Evolutionary conservation across 257 asterid species (phyloP).

Genomic region (Solanum clarkiae): DNA sequence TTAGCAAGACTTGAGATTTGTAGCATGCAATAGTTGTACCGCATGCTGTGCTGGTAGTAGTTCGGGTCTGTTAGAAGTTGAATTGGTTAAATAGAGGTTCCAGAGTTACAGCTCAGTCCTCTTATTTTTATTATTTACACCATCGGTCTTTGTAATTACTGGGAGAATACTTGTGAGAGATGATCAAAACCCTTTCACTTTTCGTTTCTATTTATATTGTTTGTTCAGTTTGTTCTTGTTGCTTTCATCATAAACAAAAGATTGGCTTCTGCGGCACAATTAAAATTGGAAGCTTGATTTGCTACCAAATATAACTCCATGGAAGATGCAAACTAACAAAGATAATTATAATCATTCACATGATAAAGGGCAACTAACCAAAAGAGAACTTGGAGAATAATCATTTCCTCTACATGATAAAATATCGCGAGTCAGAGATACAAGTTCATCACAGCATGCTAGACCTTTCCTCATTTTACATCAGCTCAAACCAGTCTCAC

Average conservation of each 20-base stretch:
- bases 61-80: not conserved
- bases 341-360: not conserved
- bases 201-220: not conserved
- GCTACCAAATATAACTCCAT: not conserved
- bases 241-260: not conserved
- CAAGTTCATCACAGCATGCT: not conserved
- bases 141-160: not conserved
- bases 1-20: not conserved
- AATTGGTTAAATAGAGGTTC: not conserved
- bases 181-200: not conserved
- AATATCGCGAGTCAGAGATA: not conserved
- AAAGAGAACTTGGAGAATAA: not conserved
- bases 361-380: not conserved
- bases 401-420: not conserved
- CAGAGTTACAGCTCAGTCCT: not conserved
- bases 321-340: not conserved
- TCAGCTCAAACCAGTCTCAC: not conserved
- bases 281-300: not conserved
- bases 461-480: not conserved
- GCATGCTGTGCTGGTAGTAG: not conserved
- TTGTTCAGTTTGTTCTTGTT: not conserved
- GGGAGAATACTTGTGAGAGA: too few species aligned
- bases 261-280: not conserved
- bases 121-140: not conserved
- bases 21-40: not conserved